Evolutionary conservation across 805 yeast genomes (phyloP), one percentile per base, ranked within the genome.

Genomic region (Kodamaea restingae): DNA sequence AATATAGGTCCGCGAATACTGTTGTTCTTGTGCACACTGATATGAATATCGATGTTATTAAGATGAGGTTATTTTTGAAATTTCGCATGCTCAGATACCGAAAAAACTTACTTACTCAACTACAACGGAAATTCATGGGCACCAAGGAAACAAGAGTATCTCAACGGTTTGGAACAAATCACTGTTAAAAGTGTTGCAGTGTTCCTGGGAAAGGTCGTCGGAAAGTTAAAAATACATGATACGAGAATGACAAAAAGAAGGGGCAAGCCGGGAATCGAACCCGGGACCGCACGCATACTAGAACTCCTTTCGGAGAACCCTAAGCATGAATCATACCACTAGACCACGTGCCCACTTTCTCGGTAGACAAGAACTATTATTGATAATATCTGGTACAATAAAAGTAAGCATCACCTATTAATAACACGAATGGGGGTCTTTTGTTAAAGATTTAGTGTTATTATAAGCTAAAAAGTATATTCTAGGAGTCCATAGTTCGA

Each of bases 241-340:
- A 7, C 5, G 14, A 7, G 14, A 36, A 39, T 24, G 43, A 15
- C 30, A 40, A 47, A 45, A 39, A 31, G 33, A 38, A 39, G 72
- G 72, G 71, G 71, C 65, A 58, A 58, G 70, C 71, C 56, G 71
- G 70, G 72, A 67, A 62, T 67, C 65, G 72, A 67, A 67, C 72
- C 70, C 71, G 57, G 71, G 71, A 66, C 71, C 72, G 55, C 72
- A 60, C 70, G 70, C 71, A 67, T 35, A 28, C 38, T 48, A 48
- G 48, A 27, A 25, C 17, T 32, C 10, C 12, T 25, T 17, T 15
- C 17, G 25, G 17, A 10, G 25, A 7, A 35, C 72, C 72, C 72
- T 64, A 64, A 67, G 71, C 70, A 65, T 56, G 70, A 63, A 67
- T 67, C 72, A 65, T 66, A 66, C 72, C 72, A 56, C 70, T 67